These are phyloP conservation scores for Candida koratica DNA, from an alignment of 805 yeast species.

Conservation along the genomic window DNA sequence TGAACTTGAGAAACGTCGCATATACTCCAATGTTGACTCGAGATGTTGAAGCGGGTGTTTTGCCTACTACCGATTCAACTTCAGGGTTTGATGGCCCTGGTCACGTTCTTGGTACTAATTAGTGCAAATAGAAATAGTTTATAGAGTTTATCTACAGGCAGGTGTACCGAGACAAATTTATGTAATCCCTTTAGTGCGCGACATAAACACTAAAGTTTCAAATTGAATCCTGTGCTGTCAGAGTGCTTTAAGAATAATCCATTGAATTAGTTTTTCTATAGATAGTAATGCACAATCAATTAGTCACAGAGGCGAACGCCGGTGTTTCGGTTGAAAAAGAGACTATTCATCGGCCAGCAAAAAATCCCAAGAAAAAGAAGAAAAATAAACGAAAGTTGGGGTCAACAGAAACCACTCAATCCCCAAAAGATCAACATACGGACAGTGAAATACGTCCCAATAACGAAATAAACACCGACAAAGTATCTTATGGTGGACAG, in stretches of 20 bases:
- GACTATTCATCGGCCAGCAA: neutral
- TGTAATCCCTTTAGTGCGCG: slow-evolving; percentile 1
- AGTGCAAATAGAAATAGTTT: neutral
- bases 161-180: too few relatives aligned
- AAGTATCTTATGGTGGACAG: too few relatives aligned
- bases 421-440: neutral
- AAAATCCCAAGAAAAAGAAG: slow-evolving; percentile 7
- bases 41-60: slow-evolving; percentile 20
- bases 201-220: too few relatives aligned
- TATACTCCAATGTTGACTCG: slow-evolving; percentile 26
- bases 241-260: too few relatives aligned
- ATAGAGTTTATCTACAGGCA: neutral
- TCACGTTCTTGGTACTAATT: slow-evolving; percentile 17
- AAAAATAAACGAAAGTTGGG: slow-evolving; percentile 2
- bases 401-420: neutral
- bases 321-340: slow-evolving; percentile 3
- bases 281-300: neutral
- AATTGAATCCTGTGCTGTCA: too few relatives aligned
- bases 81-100: slow-evolving; percentile 20
- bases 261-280: too few relatives aligned
- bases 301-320: neutral
- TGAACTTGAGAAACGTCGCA: slow-evolving; percentile 36
- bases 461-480: too few relatives aligned
- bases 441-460: neutral
- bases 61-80: slow-evolving; percentile 6